Base-by-base conservation (phyloP, 495 filamentous ascomycete genomes). In the Penicillium malachiteum region DNA sequence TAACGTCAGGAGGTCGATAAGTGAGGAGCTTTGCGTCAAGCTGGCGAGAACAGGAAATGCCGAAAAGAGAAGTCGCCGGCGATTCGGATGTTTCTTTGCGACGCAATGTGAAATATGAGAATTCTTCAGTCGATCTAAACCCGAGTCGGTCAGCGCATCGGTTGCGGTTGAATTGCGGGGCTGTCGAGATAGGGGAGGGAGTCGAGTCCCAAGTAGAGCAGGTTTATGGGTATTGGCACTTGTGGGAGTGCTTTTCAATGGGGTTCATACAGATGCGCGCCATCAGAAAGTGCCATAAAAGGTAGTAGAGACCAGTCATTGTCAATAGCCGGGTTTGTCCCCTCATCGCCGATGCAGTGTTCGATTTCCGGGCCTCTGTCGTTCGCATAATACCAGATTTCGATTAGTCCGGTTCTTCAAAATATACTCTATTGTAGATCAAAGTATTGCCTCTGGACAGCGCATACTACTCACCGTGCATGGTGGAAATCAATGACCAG, bases 241-340 rank as follows among this genome's bases (percentile, higher is more conserved):
- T 3, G 41, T 8, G 2, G 17, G 3, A 44, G 8, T 21, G 18
- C 26, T 12, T 12, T n/a, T 12, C 5, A 11, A 49, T 49, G 42
- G 50, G 42, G 44, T 21, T 14, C 87, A 64, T 81, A 96, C 90
- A 90, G 81, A 75, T 98, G 94, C 37, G 94, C 94, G 31, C 94
- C 94, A 70, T 98, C 94, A 33, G 90, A 91, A 57, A 98, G 75
- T n/a, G 93, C 94, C 90, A 97, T 96, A 72, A 97, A 98, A 0
- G 94, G 94, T 45, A 98, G 79, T 56, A 96, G 74, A 6, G 84
- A 80, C 94, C 94, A 98, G 67, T 96, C 92, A 79, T 94, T 91
- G 54, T 94, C 90, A 38, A 65, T 76, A 4, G 90, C 89, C 34
- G 93, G 92, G 68, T 96, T 89, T 41, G 73, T 73, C 41, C 86